Percentiles rank a stretch among this genome's conserved stretches.
Conservation (phyloP, 2,329 filamentous ascomycete genomes). For the Verticillium longisporum region DNA sequence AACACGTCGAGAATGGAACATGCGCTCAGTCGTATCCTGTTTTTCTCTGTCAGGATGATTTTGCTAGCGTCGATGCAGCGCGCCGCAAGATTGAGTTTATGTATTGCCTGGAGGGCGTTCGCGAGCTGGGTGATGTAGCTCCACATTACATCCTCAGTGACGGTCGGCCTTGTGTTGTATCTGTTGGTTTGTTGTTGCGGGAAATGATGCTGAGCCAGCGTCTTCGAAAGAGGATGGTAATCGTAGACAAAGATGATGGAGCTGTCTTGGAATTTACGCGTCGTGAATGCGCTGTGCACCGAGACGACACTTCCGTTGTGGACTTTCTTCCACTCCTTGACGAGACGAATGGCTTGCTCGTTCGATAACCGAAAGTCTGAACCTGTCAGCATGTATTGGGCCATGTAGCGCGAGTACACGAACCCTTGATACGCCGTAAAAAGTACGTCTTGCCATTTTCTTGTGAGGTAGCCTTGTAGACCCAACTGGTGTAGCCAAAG, state of each 20-base stretch:
- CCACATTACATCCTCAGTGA: conserved; percentile 77
- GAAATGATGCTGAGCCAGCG: conserved; percentile 77
- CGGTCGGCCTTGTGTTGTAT: conserved; percentile 34
- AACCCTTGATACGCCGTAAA: conserved; percentile 76
- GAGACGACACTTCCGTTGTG: conserved; percentile 76
- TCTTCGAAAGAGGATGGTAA: conserved; percentile 87
- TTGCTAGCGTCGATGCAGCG: conserved; percentile 83
- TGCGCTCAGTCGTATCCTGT: conserved; percentile 78
- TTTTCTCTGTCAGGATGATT: conserved; percentile 83
- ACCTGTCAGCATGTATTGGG: conserved; percentile 6
- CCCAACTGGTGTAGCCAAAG: conserved; percentile 87
- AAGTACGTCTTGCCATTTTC: conserved; percentile 89
- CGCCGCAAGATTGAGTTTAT: conserved; percentile 73
- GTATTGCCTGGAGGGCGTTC: conserved; percentile 80
- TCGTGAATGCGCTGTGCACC: conserved; percentile 89
- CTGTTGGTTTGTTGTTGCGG: conserved; percentile 32
- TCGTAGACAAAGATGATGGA: conserved; percentile 91
- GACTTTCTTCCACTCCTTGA: conserved; percentile 85
- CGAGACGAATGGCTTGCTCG: conserved; percentile 77
- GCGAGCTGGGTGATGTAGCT: conserved; percentile 87
- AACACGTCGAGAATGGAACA: conserved; percentile 88
- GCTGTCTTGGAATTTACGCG: conserved; percentile 85
- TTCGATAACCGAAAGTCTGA: conserved; percentile 78
- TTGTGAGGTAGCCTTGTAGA: conserved; percentile 87
- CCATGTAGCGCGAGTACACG: conserved; percentile 5